phyloP scores from a whole-genome alignment of 2,329 filamentous ascomycete species.

The Parafenestella ontariensis region DNA sequence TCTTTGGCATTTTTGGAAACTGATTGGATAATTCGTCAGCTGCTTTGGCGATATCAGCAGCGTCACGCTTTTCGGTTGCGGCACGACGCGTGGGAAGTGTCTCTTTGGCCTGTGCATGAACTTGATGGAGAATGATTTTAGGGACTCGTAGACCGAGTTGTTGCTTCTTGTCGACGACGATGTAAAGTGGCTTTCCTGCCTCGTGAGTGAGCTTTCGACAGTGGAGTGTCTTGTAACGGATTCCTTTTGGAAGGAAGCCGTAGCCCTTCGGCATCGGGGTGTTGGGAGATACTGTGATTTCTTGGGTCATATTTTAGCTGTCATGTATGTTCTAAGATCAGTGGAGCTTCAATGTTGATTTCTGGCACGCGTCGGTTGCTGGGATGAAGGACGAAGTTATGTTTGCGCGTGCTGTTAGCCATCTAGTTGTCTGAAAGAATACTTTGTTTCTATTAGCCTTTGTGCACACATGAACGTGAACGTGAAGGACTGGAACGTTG shows the following conservation, averaged over 20 bases:
- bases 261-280: conserved; percentile 39
- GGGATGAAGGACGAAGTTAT: neutral
- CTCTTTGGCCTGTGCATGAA: conserved; percentile 48
- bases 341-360: neutral
- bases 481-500: neutral
- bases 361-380: neutral
- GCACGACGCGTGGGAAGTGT: conserved; percentile 52
- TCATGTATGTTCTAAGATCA: neutral
- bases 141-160: conserved; percentile 55
- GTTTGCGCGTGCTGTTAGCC: neutral
- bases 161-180: conserved; percentile 38
- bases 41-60: conserved; percentile 24
- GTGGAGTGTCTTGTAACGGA: conserved; percentile 44
- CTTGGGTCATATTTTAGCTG: conserved; percentile 15
- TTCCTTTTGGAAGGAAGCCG: conserved; percentile 44
- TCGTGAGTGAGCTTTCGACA: conserved; percentile 41
- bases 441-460: neutral
- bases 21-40: conserved; percentile 43
- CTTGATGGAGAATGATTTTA: conserved; percentile 45
- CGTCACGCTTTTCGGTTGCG: conserved; percentile 46
- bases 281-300: conserved; percentile 28
- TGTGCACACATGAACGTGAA: neutral
- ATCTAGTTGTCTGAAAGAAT: neutral
- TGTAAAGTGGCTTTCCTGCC: conserved; percentile 33
- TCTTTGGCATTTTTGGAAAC: conserved; percentile 53